Evolutionary conservation across 169 alveolate species (phyloP).

Genomic region (Plasmodium coatneyi): DNA sequence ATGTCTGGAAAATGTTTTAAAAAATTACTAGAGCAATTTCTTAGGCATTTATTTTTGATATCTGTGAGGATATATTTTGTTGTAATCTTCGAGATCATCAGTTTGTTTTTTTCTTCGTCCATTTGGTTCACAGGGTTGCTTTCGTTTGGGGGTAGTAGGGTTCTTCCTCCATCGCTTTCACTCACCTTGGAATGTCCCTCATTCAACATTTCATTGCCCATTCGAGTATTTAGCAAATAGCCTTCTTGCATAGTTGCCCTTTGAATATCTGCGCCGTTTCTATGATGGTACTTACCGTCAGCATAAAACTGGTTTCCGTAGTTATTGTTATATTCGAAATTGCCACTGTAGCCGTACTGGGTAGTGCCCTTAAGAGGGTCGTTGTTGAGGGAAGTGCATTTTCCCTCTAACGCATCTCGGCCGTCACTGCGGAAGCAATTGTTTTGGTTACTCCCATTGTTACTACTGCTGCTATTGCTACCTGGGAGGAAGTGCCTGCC

Average conservation of each 20-base stretch:
- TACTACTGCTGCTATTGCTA: background rate
- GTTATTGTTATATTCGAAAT: background rate
- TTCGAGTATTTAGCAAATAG: background rate
- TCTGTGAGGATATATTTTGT: conserved; percentile 34
- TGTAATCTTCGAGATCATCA: conserved; percentile 27
- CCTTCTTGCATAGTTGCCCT: background rate
- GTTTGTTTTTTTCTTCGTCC: conserved; percentile 11
- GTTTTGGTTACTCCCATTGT: background rate
- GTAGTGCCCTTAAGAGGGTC: background rate
- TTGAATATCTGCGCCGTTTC: background rate
- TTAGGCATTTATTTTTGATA: conserved; percentile 40
- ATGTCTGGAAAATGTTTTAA: conserved; percentile 18
- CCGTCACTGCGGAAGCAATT: background rate
- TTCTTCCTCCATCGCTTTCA: background rate
- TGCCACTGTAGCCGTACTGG: background rate
- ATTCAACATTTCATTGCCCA: background rate
- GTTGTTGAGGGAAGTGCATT: background rate
- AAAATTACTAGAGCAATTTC: conserved; percentile 35
- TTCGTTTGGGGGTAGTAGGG: background rate
- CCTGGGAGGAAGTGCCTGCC: background rate
- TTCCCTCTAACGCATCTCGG: background rate
- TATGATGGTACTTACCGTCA: background rate
- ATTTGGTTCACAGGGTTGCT: background rate
- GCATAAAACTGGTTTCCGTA: background rate
- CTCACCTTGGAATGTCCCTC: background rate